Percentiles rank a stretch among this genome's conserved stretches.
Evolutionary conservation across 164 flowering plant species (phyloP).

Genomic region (Vitis rotundifolia): DNA sequence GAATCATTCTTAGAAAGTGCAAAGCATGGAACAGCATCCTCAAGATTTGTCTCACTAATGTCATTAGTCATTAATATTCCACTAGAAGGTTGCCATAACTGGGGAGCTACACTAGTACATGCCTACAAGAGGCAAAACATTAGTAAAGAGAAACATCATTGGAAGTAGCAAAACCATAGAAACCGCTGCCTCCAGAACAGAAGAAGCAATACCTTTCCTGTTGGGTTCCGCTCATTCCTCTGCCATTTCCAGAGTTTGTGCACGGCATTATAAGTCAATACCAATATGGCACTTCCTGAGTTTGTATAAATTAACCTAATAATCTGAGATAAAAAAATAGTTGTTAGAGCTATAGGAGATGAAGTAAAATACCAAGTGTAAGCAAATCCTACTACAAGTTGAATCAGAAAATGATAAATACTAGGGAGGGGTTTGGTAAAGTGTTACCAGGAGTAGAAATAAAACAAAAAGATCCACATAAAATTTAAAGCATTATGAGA

Average conservation of each 20-base stretch:
- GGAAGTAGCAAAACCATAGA: background rate
- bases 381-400: background rate
- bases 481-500: no score
- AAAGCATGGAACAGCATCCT: constrained; percentile 39
- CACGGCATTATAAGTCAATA: constrained; percentile 27
- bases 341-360: background rate
- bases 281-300: constrained; percentile 35
- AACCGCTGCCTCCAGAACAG: background rate
- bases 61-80: constrained; percentile 40
- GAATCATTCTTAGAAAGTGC: constrained; percentile 40
- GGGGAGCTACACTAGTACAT: constrained; percentile 29
- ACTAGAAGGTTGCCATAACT: constrained; percentile 34
- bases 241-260: constrained; percentile 40
- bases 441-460: background rate
- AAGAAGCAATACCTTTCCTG: constrained; percentile 27
- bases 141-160: background rate
- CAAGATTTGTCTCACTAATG: constrained; percentile 21
- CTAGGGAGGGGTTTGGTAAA: background rate
- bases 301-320: constrained; percentile 32
- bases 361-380: background rate
- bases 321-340: constrained; percentile 17
- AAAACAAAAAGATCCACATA: background rate
- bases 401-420: background rate
- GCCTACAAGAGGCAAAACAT: constrained; percentile 19
- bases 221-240: constrained; percentile 24